Percentiles rank a stretch among this genome's conserved stretches.
Evolutionary conservation across 345 rosid species (phyloP).

Genomic region (Populus deltoides): DNA sequence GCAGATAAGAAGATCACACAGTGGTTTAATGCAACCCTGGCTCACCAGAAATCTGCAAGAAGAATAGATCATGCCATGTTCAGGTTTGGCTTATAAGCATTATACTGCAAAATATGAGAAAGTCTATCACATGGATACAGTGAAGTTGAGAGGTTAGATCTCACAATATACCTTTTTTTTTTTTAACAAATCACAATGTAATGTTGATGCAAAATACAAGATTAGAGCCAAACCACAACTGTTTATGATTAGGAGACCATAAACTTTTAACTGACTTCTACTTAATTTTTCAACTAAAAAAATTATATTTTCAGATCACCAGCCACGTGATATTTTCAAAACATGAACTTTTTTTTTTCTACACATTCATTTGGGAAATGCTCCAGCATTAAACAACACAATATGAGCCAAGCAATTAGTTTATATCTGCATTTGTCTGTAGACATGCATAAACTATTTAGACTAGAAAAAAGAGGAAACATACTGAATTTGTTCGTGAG

Average conservation of each 20-base stretch:
- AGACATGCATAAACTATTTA: not conserved
- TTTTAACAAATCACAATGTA: not conserved
- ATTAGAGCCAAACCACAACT: not conserved
- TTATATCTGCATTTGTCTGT: not conserved
- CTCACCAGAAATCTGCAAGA: constrained; percentile 34
- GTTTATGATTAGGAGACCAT: no score
- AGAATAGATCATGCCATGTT: not conserved
- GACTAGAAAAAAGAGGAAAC: not conserved
- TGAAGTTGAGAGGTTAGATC: not conserved
- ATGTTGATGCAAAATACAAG: not conserved
- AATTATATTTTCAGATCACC: not conserved
- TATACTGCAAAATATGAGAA: not conserved
- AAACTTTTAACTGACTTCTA: no score
- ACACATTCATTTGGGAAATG: no score
- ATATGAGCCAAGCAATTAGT: not conserved
- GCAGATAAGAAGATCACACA: constrained; percentile 39
- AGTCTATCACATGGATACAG: not conserved
- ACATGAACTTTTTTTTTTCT: no score
- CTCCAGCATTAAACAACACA: no score
- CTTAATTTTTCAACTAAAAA: not conserved
- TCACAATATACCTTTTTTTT: not conserved
- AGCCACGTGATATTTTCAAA: not conserved
- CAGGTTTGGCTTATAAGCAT: not conserved
- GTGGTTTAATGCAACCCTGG: constrained; percentile 42
- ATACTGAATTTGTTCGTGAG: constrained; percentile 39